Conservation (phyloP, 73 alveolate genomes). For the Diophrys sp. region DNA sequence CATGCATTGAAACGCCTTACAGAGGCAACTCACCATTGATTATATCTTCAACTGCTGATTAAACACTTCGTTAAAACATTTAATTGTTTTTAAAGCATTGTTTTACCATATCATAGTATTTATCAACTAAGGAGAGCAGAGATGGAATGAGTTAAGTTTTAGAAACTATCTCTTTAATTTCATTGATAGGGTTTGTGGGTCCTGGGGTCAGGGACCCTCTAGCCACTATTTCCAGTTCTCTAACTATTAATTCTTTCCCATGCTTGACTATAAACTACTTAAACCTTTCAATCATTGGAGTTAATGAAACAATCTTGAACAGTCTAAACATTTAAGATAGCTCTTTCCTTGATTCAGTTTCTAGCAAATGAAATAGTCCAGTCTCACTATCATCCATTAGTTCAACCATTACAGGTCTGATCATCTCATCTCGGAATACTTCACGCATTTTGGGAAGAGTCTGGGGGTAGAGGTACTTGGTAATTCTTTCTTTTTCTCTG, state of each 20-base stretch:
- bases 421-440: background rate
- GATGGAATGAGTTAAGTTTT: background rate
- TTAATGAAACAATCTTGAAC: background rate
- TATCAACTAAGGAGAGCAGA: background rate
- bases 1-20: background rate
- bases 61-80: background rate
- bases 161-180: background rate
- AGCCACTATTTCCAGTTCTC: too few relatives aligned
- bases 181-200: too few relatives aligned
- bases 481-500: background rate
- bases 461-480: background rate
- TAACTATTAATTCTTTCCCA: background rate
- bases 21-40: too few relatives aligned
- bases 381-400: too few relatives aligned
- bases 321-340: background rate
- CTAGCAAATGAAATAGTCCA: too few relatives aligned
- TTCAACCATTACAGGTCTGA: background rate
- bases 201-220: too few relatives aligned
- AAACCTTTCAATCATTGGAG: background rate
- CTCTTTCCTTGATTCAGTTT: too few relatives aligned
- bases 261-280: too few relatives aligned
- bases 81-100: too few relatives aligned
- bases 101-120: background rate
- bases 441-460: background rate
- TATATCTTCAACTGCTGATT: background rate